phyloP scores from a whole-genome alignment of 106 monocot genomes.

The Apostasia shenzhenica region DNA sequence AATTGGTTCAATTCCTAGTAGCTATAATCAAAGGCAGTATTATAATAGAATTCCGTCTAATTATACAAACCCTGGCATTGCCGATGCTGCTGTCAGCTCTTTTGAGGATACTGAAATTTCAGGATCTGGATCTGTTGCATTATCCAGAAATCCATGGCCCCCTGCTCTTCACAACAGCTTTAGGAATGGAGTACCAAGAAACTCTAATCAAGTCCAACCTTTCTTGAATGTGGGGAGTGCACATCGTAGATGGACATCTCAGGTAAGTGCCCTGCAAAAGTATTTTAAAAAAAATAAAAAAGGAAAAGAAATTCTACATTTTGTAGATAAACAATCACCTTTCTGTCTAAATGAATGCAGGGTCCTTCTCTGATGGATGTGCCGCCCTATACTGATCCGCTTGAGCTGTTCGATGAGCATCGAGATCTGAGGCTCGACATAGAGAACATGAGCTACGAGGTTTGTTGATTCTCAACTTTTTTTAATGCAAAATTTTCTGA shows the following conservation, averaged over 20 bases:
- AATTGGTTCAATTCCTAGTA: neutral
- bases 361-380: conserved; percentile 11
- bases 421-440: conserved; percentile 58
- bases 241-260: neutral
- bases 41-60: neutral
- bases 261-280: neutral
- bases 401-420: conserved; percentile 35
- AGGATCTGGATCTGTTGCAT: neutral
- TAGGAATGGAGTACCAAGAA: neutral
- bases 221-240: neutral
- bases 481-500: neutral
- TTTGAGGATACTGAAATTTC: neutral
- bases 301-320: no score
- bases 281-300: no score
- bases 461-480: neutral
- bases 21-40: neutral
- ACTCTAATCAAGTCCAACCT: neutral
- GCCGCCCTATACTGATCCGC: conserved; percentile 16
- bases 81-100: neutral
- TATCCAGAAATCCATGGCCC: neutral
- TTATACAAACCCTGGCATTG: neutral
- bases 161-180: no score
- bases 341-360: conserved; percentile 12
- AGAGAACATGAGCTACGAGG: conserved; percentile 73
- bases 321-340: no score